These are phyloP conservation scores for Neurospora sp. DNA, from an alignment of 2,329 filamentous ascomycete species.

Conservation along the genomic window DNA sequence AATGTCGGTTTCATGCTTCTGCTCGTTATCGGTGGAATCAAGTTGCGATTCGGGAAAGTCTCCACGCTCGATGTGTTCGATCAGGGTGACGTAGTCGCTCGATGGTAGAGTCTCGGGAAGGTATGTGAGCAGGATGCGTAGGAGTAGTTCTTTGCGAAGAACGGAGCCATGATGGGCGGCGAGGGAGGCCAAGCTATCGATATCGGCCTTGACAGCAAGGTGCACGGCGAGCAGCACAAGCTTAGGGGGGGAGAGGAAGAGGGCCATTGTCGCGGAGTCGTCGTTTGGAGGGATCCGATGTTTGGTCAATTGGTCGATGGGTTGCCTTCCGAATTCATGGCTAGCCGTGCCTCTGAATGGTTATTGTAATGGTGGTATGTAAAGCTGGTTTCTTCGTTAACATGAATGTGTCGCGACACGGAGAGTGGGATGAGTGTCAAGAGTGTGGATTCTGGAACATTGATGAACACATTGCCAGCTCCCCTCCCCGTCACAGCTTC, in stretches of 20 bases:
- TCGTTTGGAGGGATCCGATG: background rate
- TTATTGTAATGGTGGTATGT: background rate
- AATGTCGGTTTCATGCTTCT: conserved; percentile 38
- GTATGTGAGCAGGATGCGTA: conserved; percentile 67
- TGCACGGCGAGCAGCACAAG: conserved; percentile 65
- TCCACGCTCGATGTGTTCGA: conserved; percentile 46
- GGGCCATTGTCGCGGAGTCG: conserved; percentile 16
- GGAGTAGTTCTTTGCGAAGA: conserved; percentile 53
- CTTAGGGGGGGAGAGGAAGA: conserved; percentile 53
- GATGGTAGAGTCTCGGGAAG: conserved; percentile 64
- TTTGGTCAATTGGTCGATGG: conserved; percentile 1
- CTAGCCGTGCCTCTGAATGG: background rate
- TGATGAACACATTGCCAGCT: conserved; percentile 2
- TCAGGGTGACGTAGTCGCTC: conserved; percentile 49
- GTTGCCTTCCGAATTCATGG: conserved; percentile 6
- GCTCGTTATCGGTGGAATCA: conserved; percentile 13
- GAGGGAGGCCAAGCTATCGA: conserved; percentile 52
- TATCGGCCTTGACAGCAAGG: conserved; percentile 55
- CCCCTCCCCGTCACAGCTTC: background rate
- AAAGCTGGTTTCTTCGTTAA: background rate
- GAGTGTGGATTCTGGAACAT: conserved; percentile 4
- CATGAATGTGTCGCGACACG: background rate
- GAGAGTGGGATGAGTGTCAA: background rate
- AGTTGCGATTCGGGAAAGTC: conserved; percentile 28
- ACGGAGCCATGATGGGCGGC: conserved; percentile 45